Conservation (phyloP, 768 basidiomycete genomes). For the Leccinum aurantiacum region DNA sequence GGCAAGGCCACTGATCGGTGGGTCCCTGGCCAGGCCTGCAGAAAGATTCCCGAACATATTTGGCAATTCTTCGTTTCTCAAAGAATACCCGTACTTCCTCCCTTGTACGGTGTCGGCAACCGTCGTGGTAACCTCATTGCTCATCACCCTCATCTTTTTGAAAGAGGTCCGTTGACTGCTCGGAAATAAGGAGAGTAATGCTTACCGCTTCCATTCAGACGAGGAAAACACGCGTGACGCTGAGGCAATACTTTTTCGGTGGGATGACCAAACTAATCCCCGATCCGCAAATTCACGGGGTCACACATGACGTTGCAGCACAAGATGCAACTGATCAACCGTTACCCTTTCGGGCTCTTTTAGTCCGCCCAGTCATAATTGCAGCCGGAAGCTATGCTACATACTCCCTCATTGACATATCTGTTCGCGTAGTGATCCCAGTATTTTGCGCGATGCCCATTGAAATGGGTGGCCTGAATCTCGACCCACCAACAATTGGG, state of each 20-base stretch:
- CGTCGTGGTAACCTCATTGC: conserved; percentile 49
- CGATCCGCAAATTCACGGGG: not conserved
- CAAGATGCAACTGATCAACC: conserved; percentile 21
- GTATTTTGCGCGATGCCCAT: conserved; percentile 34
- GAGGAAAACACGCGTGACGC: conserved; percentile 13
- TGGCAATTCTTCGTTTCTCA: conserved; percentile 55
- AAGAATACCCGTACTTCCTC: conserved; percentile 72
- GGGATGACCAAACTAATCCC: not conserved
- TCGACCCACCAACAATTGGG: conserved; percentile 33
- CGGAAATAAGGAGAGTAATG: not conserved
- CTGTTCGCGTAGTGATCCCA: conserved; percentile 47
- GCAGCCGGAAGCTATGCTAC: conserved; percentile 61
- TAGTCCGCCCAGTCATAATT: conserved; percentile 52
- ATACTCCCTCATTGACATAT: conserved; percentile 62
- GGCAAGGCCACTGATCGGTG: conserved; percentile 72
- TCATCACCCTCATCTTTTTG: conserved; percentile 50
- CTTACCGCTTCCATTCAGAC: conserved; percentile 16
- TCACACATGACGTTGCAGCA: not conserved
- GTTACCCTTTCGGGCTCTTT: conserved; percentile 47
- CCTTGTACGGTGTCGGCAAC: conserved; percentile 65
- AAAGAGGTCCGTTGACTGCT: conserved; percentile 44
- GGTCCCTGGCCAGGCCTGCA: conserved; percentile 58
- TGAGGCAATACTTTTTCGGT: conserved; percentile 19
- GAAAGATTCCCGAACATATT: conserved; percentile 66
- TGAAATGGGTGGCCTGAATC: conserved; percentile 29